phyloP scores from a whole-genome alignment of 495 filamentous ascomycete species.

The Daldinia loculata region DNA sequence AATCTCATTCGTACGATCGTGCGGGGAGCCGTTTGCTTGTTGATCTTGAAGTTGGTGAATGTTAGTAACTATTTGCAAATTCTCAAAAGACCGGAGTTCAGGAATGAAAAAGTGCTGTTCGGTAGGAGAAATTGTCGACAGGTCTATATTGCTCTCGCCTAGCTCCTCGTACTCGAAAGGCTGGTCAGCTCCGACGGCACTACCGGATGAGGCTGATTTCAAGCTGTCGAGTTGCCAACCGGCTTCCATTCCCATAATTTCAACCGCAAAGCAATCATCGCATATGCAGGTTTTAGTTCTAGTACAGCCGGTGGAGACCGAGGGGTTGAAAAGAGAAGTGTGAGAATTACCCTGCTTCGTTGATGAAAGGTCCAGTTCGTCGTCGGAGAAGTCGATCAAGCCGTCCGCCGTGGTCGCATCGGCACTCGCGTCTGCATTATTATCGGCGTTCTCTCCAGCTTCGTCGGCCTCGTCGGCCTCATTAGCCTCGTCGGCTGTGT shows the following conservation, averaged over 20 bases:
- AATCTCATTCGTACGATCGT: slow-evolving; percentile 8
- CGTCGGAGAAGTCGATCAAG: slow-evolving; percentile 46
- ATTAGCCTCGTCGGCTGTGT: background rate
- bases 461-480: slow-evolving; percentile 27
- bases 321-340: slow-evolving; percentile 7
- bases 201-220: background rate
- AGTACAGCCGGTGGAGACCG: slow-evolving; percentile 1
- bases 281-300: slow-evolving; percentile 28
- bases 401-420: slow-evolving; percentile 21
- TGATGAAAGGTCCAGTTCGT: slow-evolving; percentile 44
- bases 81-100: background rate
- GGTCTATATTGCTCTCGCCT: background rate
- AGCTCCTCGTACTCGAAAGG: background rate
- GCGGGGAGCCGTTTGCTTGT: slow-evolving; percentile 15
- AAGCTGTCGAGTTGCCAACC: slow-evolving; percentile 10
- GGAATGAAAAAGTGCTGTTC: background rate
- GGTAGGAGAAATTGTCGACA: background rate
- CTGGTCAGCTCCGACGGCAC: background rate
- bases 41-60: slow-evolving; percentile 27
- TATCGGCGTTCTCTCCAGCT: slow-evolving; percentile 40
- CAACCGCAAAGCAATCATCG: slow-evolving; percentile 37
- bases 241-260: slow-evolving; percentile 22
- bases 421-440: slow-evolving; percentile 32
- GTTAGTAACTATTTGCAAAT: slow-evolving; percentile 23
- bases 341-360: slow-evolving; percentile 40